These are phyloP conservation scores for Penicillium sp. DNA, from an alignment of 2,329 filamentous ascomycete species.

Conservation along the genomic window DNA sequence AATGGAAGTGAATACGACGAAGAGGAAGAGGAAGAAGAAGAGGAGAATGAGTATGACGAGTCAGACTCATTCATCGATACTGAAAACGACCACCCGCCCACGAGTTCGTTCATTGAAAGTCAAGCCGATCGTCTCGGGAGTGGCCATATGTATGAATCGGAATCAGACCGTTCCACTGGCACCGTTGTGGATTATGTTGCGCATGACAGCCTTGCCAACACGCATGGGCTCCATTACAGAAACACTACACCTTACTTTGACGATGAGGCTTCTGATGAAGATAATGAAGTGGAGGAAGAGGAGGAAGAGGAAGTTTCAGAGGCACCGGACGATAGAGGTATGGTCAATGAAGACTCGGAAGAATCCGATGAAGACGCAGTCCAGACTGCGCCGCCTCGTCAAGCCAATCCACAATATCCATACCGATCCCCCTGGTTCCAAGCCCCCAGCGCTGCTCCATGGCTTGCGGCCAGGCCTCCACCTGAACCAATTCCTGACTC, in stretches of 20 bases:
- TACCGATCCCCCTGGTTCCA: neutral
- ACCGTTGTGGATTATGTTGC: constrained; percentile 25
- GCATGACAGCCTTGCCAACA: neutral
- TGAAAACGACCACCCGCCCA: constrained; percentile 14
- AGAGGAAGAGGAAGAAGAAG: constrained; percentile 18
- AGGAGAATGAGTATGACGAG: constrained; percentile 25
- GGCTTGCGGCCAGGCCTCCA: constrained; percentile 1
- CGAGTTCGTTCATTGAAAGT: neutral
- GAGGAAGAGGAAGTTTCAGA: constrained; percentile 1
- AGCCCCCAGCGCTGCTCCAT: constrained; percentile 1
- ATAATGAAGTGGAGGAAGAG: constrained; percentile 9
- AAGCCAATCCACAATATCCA: neutral
- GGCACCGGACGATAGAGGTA: constrained; percentile 16
- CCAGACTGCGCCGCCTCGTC: neutral
- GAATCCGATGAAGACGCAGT: constrained; percentile 1
- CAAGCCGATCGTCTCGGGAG: neutral
- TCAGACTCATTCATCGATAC: constrained; percentile 33
- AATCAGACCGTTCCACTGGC: constrained; percentile 29
- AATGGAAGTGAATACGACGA: constrained; percentile 16
- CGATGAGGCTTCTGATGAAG: constrained; percentile 8
- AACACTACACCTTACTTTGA: constrained; percentile 2
- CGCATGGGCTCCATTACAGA: constrained; percentile 6
- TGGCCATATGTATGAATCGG: constrained; percentile 16
- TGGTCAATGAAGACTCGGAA: constrained; percentile 3
- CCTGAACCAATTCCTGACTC: neutral